Evolutionary conservation across 208 protist species (phyloP).

Genomic region (Leptomonas seymouri): DNA sequence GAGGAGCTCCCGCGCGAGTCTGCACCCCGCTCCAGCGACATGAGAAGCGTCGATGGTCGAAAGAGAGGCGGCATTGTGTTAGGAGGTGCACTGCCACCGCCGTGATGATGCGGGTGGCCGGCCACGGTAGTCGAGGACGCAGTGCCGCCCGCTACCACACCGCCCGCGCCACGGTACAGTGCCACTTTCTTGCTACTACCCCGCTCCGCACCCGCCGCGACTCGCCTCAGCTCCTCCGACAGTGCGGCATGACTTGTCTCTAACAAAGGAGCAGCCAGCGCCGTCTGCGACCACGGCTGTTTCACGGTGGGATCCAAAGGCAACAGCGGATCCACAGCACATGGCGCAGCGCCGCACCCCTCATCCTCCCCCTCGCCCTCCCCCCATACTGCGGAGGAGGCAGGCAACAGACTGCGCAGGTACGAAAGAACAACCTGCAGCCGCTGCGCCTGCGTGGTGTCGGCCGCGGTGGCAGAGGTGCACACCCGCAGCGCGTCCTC

Average conservation of each 20-base stretch:
- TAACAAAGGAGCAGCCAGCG: slow-evolving; percentile 20
- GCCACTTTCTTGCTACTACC: neutral
- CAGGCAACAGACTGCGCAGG: slow-evolving; percentile 56
- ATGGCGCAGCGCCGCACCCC: neutral
- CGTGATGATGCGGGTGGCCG: neutral
- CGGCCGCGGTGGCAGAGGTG: slow-evolving; percentile 31
- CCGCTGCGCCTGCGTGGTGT: slow-evolving; percentile 56
- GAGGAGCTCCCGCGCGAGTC: slow-evolving; percentile 13
- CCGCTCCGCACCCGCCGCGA: neutral
- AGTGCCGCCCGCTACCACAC: neutral
- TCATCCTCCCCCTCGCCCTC: slow-evolving; percentile 2
- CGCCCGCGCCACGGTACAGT: neutral
- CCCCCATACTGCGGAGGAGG: slow-evolving; percentile 17
- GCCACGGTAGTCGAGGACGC: neutral
- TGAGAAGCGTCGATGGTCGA: slow-evolving; percentile 45
- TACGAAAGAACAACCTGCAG: slow-evolving; percentile 62
- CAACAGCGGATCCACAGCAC: slow-evolving; percentile 14
- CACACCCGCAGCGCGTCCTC: slow-evolving; percentile 64
- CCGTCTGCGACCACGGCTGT: slow-evolving; percentile 18
- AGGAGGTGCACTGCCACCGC: slow-evolving; percentile 2
- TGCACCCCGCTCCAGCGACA: slow-evolving; percentile 31
- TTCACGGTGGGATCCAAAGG: slow-evolving; percentile 7
- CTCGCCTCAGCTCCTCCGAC: slow-evolving; percentile 11
- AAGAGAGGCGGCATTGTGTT: slow-evolving; percentile 21
- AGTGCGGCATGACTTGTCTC: slow-evolving; percentile 5